Evolutionary conservation across 768 basidiomycete genomes (phyloP).

Genomic region (Suillus subluteus): DNA sequence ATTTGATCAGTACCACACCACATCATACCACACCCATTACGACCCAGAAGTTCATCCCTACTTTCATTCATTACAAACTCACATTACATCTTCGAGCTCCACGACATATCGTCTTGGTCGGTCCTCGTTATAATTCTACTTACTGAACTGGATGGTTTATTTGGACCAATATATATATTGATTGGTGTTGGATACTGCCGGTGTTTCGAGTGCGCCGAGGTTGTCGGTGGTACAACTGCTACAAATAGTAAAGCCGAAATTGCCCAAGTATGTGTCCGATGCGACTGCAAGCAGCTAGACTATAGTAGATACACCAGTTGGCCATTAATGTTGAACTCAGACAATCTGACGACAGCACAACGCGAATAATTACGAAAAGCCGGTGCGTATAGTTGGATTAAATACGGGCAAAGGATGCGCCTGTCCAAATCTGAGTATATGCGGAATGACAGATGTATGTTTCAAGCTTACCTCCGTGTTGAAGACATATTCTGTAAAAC

Average conservation of each 20-base stretch:
- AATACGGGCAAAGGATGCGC: slow-evolving; percentile 78
- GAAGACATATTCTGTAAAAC: slow-evolving; percentile 73
- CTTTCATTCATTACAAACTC: slow-evolving; percentile 19
- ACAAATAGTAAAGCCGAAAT: neutral
- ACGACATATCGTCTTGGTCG: neutral
- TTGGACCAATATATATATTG: slow-evolving; percentile 5
- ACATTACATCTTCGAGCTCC: slow-evolving; percentile 8
- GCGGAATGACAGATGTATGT: slow-evolving; percentile 1
- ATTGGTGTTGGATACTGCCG: neutral
- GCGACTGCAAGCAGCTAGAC: neutral
- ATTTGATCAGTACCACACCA: slow-evolving; percentile 11
- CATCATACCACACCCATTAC: slow-evolving; percentile 14
- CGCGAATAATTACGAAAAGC: slow-evolving; percentile 43
- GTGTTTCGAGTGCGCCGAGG: neutral
- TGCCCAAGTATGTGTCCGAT: slow-evolving; percentile 1
- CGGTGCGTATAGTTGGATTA: slow-evolving; percentile 49
- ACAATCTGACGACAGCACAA: neutral
- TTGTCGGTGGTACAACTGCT: neutral
- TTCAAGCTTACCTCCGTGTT: slow-evolving; percentile 77
- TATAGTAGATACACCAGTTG: no score
- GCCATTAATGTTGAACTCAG: neutral
- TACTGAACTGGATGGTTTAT: slow-evolving; percentile 19
- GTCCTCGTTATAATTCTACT: slow-evolving; percentile 10
- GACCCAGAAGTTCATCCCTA: slow-evolving; percentile 21
- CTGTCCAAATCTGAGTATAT: slow-evolving; percentile 32